Base-by-base conservation (phyloP, 257 asterid genomes). In the Primulina huaijiensis region DNA sequence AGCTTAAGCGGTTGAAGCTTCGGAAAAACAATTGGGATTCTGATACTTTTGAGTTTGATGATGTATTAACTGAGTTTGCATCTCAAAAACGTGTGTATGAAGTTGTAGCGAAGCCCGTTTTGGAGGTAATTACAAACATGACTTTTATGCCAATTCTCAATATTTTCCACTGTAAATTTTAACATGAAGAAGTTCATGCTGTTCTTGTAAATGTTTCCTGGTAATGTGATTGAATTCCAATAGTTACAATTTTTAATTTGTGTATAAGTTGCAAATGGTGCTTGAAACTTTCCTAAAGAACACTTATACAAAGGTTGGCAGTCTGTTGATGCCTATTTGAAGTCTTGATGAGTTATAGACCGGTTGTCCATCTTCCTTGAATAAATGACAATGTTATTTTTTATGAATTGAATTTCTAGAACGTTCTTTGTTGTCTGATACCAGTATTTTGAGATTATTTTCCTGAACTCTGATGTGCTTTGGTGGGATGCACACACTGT, bases 51-150 rank as follows among this genome's bases (percentile, higher is more conserved):
- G 98, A 92, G 82, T 92, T 92, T 34, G 98, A 90, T 77, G 97
- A 92, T 76, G 90, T 92, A 57, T 82, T 92, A 11, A 86, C 97
- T 0, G 98, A 92, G 69, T 84, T 80, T 76, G 84, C 98, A 52
- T 92, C 98, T 11, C 97, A 92, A 72, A 90, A 85, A 71, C 96
- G 97, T 62, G 97, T 90, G n/a, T 92, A 88, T 33, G 97, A 92
- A 87, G 95, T 78, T 50, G 97, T 92, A 60, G 98, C 97, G 64
- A 92, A 88, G 83, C 98, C 98, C 62, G 98, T 92, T 1, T 96
- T 92, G 76, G 97, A 90, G 97, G 97, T 92, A 75, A 69, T 7
- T 38, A 46, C 62, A 19, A 61, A 29, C 70, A 46, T 38, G 30
- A 40, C 19, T 68, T 65, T 19, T 62, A 23, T 68, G 65, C 69